Evolutionary conservation across 2,329 filamentous ascomycete species (phyloP).

Genomic region (Zelopaecilomyces penicillatus): DNA sequence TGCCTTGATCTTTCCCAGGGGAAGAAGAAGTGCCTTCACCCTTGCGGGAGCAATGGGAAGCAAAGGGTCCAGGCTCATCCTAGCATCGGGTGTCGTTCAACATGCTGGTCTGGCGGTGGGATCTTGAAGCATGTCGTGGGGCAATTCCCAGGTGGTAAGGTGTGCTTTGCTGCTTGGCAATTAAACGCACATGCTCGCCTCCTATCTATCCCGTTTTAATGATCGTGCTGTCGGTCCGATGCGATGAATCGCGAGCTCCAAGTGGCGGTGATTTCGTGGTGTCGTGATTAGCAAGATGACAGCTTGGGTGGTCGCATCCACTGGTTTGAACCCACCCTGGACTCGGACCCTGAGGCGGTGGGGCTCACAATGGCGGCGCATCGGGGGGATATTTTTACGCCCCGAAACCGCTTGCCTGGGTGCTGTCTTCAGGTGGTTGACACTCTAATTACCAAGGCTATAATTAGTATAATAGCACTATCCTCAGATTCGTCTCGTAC

Average conservation of each 20-base stretch:
- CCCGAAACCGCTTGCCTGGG: neutral
- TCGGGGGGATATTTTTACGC: conserved; percentile 8
- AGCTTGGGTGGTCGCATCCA: too few relatives aligned
- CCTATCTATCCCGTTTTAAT: neutral
- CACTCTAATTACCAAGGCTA: too few relatives aligned
- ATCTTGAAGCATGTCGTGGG: conserved; percentile 2
- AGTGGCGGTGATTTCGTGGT: too few relatives aligned
- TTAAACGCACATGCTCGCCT: conserved; percentile 4
- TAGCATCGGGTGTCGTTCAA: conserved; percentile 38
- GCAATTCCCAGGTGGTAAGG: neutral
- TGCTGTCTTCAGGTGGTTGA: too few relatives aligned
- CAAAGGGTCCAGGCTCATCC: conserved; percentile 81
- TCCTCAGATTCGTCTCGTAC: neutral
- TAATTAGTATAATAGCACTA: too few relatives aligned
- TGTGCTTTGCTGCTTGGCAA: neutral
- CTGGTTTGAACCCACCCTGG: neutral
- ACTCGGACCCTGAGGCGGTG: conserved; percentile 2
- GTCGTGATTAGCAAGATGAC: too few relatives aligned
- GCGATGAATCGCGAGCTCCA: neutral
- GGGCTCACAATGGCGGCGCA: neutral
- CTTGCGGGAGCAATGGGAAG: conserved; percentile 86
- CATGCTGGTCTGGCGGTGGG: conserved; percentile 18
- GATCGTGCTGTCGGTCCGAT: neutral
- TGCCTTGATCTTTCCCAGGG: conserved; percentile 76
- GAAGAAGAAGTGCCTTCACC: conserved; percentile 79